These are phyloP conservation scores for Miscanthus lutarioriparius DNA, from an alignment of 176 grass and related monocot species.

Conservation along the genomic window DNA sequence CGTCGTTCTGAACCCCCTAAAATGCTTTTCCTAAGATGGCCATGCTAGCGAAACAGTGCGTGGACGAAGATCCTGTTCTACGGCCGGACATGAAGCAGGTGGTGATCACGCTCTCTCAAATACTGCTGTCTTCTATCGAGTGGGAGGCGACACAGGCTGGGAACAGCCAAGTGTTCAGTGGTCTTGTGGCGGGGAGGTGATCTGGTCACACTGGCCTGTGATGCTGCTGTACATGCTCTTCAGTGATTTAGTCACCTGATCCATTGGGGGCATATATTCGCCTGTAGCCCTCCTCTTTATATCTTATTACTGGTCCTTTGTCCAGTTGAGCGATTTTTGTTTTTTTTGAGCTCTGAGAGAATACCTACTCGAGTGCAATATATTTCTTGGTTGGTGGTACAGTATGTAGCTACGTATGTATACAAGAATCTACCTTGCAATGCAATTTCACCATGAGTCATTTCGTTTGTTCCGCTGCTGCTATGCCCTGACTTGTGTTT, in stretches of 20 bases:
- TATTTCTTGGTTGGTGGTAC: conserved; percentile 22
- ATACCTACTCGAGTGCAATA: conserved; percentile 10
- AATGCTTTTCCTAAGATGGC: conserved; percentile 62
- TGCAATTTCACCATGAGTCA: conserved; percentile 15
- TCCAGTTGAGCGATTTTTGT: conserved; percentile 39
- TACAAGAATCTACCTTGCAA: conserved; percentile 22
- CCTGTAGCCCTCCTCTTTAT: background rate
- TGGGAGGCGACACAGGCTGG: conserved; percentile 88
- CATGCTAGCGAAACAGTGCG: conserved; percentile 84
- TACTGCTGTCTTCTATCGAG: conserved; percentile 89
- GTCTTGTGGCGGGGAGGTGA: conserved; percentile 95
- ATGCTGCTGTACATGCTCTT: conserved; percentile 22
- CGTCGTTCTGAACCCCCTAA: background rate
- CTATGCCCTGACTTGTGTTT: background rate
- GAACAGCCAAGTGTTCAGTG: conserved; percentile 96
- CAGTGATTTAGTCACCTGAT: background rate
- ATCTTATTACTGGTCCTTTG: conserved; percentile 25
- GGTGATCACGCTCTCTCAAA: conserved; percentile 95
- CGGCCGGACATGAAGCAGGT: conserved; percentile 96
- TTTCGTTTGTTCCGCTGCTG: background rate
- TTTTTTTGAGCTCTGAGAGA: conserved; percentile 17
- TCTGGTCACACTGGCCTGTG: background rate
- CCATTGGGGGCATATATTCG: conserved; percentile 4
- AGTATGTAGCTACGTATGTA: conserved; percentile 42
- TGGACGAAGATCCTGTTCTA: conserved; percentile 90